A percentile compares a stretch with the other conserved stretches of the same genome.
phyloP scores from a whole-genome alignment of 2,329 filamentous ascomycete species.

The Arthrobotrys pseudoclavata region DNA sequence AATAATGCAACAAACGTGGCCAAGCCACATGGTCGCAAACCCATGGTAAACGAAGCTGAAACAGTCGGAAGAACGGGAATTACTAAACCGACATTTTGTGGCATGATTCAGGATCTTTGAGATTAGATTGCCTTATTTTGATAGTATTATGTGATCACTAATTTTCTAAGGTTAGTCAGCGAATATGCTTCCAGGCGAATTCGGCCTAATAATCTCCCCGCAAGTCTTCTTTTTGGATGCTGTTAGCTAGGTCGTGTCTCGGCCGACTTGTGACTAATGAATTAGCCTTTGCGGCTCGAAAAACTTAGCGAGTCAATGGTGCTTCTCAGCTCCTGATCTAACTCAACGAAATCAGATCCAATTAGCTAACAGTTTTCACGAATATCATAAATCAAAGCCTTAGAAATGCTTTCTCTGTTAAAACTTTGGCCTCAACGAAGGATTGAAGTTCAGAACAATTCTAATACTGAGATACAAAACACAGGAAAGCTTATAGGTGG shows the following conservation, averaged over 20 bases:
- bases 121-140: conserved; percentile 18
- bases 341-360: not conserved
- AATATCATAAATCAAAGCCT: too few relatives aligned
- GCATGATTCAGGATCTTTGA: conserved; percentile 18
- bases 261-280: conserved; percentile 27
- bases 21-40: not conserved
- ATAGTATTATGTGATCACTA: conserved; percentile 5
- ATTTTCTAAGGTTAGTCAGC: conserved; percentile 4
- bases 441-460: too few relatives aligned
- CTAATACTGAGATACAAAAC: too few relatives aligned
- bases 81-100: conserved; percentile 19
- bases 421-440: not conserved
- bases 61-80: conserved; percentile 16
- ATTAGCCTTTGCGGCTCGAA: conserved; percentile 1
- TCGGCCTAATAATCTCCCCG: conserved; percentile 22
- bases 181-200: not conserved
- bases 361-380: too few relatives aligned
- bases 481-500: not conserved
- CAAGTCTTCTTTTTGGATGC: not conserved
- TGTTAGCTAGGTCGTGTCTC: not conserved
- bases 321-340: not conserved
- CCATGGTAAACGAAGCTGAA: not conserved
- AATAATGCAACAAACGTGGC: conserved; percentile 5
- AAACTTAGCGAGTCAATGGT: conserved; percentile 5
- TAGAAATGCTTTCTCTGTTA: too few relatives aligned